Evolutionary conservation across 805 yeast genomes (phyloP), one percentile per base, ranked within the genome.

Genomic region (Helenozyma baotianmanensis): DNA sequence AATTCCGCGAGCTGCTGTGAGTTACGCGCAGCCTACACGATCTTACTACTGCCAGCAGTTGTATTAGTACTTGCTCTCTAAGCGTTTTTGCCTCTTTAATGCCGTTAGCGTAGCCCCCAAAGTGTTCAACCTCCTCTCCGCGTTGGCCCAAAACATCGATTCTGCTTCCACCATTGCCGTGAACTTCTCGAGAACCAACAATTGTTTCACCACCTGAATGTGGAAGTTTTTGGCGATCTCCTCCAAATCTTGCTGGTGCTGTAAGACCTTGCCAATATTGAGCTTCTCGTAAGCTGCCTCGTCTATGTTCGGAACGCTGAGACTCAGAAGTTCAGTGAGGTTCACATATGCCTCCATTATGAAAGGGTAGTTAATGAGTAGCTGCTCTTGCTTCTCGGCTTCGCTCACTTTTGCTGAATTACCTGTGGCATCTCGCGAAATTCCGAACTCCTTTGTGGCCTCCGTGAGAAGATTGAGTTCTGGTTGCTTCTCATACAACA

Each of bases 121-220:
- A 4, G 17, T 28, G 17, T 19, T 26, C 16, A 44, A 29, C 14
- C 39, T 35, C 24, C 36, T 43, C n/a, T 53, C 53, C 6, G 45
- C 40, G 9, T 43, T 37, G n/a, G 42, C 23, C 64, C 67, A 60
- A 27, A 47, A 56, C 8, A 37, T 32, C 25, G 55, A 53, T 32
- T 62, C 63, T 14, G 35, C 25, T 12, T 43, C 21, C 26, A 53
- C 31, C 29, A 57, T 23, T 6, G 34, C 36, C 4, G 49, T 39
- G 35, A 52, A 60, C 39, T 46, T 47, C 29, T 61, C 64, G 12
- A 52, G 43, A 12, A 61, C 47, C 11, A 59, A 33, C 48, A 62
- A 47, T 25, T 50, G 56, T 31, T 60, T 61, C 7, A 53, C 42
- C 9, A 52, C 48, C 11, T 58, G 33, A 22, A 39, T 19, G 24